phyloP scores from a whole-genome alignment of 257 asterid genomes.

The Verbascum thapsus region DNA sequence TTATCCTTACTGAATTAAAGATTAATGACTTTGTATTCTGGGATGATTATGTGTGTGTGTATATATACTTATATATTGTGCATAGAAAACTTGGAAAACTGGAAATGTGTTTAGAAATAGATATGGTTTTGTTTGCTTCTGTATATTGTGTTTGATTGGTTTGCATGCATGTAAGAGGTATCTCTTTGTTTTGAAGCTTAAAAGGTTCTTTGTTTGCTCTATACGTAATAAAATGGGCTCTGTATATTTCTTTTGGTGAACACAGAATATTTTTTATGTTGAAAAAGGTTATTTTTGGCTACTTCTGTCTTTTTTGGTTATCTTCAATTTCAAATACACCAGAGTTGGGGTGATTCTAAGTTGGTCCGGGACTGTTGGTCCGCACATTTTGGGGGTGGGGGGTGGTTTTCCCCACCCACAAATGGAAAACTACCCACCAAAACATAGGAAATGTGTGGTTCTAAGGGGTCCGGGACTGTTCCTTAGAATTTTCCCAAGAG shows the following conservation, averaged over 20 bases:
- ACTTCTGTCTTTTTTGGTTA: too few species aligned
- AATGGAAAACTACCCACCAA: too few species aligned
- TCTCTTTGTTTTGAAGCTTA: constrained; percentile 10
- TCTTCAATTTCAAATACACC: too few species aligned
- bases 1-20: background rate
- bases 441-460: too few species aligned
- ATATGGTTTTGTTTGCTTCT: background rate
- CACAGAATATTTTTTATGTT: constrained; percentile 14
- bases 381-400: too few species aligned
- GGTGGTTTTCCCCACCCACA: too few species aligned
- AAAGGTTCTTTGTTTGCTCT: constrained; percentile 16
- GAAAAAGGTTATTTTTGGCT: too few species aligned
- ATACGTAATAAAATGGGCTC: constrained; percentile 14
- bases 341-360: too few species aligned
- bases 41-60: background rate
- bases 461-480: too few species aligned
- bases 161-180: constrained; percentile 19
- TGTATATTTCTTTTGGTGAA: constrained; percentile 7
- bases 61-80: background rate
- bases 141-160: constrained; percentile 25
- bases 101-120: background rate
- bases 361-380: too few species aligned
- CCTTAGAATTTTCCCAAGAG: too few species aligned
- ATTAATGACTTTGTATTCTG: background rate
- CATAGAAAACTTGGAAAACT: background rate